Evolutionary conservation across 1,284 basidiomycete genomes (phyloP).

Genomic region (Takashimella koratensis): DNA sequence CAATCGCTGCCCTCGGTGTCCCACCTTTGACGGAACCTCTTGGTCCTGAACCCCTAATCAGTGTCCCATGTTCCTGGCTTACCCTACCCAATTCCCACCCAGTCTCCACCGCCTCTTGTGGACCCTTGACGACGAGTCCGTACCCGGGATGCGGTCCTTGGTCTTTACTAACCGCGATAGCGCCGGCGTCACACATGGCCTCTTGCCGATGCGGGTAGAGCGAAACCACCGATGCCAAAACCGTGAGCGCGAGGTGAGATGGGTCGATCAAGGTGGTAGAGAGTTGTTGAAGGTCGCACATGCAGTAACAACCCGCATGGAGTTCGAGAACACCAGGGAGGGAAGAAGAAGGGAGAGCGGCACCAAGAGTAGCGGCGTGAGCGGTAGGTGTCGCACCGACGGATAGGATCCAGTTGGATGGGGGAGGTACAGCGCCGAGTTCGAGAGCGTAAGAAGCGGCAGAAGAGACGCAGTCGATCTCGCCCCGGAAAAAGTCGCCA

Average conservation of each 20-base stretch:
- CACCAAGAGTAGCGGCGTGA: constrained; percentile 25
- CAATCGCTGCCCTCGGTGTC: constrained; percentile 9
- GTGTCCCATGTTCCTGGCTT: constrained; percentile 74
- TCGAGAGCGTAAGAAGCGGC: constrained; percentile 60
- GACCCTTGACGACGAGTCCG: constrained; percentile 59
- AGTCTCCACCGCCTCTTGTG: constrained; percentile 46
- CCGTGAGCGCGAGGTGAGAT: constrained; percentile 61
- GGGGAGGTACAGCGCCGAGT: constrained; percentile 40
- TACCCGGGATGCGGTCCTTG: constrained; percentile 66
- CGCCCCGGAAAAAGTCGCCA: constrained; percentile 62
- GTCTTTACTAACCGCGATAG: constrained; percentile 80
- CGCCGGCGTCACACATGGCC: constrained; percentile 71
- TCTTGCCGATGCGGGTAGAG: constrained; percentile 63
- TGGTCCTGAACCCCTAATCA: constrained; percentile 47
- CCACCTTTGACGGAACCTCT: neutral
- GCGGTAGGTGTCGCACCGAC: constrained; percentile 85
- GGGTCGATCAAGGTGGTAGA: constrained; percentile 64
- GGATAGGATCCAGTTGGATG: constrained; percentile 60
- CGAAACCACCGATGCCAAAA: constrained; percentile 69
- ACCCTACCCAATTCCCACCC: constrained; percentile 70
- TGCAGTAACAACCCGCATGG: constrained; percentile 73
- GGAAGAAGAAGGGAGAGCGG: neutral
- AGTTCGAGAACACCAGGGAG: constrained; percentile 55
- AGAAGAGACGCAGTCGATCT: constrained; percentile 66
- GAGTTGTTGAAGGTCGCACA: constrained; percentile 78